Conservation (phyloP, 2,329 filamentous ascomycete genomes). For the Exophiala sp. region DNA sequence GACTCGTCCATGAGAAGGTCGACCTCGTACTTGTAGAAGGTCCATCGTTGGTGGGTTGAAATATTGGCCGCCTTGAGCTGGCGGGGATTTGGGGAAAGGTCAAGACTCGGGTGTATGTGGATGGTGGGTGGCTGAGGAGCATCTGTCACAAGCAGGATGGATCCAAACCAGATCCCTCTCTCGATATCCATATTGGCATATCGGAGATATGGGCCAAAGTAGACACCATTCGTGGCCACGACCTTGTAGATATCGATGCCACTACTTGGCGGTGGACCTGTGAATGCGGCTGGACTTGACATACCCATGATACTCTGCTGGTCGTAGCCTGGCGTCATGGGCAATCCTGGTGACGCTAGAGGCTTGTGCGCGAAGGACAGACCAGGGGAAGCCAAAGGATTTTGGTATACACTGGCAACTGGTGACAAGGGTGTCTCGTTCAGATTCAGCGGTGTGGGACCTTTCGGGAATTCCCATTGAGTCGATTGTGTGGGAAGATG, state of each 20-base stretch:
- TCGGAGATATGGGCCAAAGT: constrained; percentile 92
- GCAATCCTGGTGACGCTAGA: constrained; percentile 75
- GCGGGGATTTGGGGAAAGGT: constrained; percentile 87
- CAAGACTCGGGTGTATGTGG: constrained; percentile 84
- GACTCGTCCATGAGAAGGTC: constrained; percentile 84
- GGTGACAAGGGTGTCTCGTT: constrained; percentile 81
- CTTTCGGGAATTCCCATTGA: constrained; percentile 98
- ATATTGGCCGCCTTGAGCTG: constrained; percentile 81
- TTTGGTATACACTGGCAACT: constrained; percentile 68
- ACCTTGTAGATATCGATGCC: constrained; percentile 95
- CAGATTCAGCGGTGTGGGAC: constrained; percentile 81
- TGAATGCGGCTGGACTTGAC: constrained; percentile 76
- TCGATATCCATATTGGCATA: constrained; percentile 98
- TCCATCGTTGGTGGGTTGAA: constrained; percentile 86
- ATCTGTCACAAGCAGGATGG: constrained; percentile 89
- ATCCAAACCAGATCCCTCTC: constrained; percentile 84
- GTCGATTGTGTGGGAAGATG: constrained; percentile 92
- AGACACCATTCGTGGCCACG: constrained; percentile 89
- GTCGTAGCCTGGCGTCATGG: constrained; percentile 78
- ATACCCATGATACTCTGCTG: constrained; percentile 76
- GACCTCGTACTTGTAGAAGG: constrained; percentile 91
- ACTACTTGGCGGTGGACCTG: constrained; percentile 79
- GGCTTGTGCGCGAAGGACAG: constrained; percentile 59
- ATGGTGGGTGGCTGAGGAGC: constrained; percentile 90
- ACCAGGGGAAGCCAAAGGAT: constrained; percentile 67